These are phyloP conservation scores for Pseudotulostoma volvatum DNA, from an alignment of 495 filamentous ascomycete genomes.

Conservation along the genomic window DNA sequence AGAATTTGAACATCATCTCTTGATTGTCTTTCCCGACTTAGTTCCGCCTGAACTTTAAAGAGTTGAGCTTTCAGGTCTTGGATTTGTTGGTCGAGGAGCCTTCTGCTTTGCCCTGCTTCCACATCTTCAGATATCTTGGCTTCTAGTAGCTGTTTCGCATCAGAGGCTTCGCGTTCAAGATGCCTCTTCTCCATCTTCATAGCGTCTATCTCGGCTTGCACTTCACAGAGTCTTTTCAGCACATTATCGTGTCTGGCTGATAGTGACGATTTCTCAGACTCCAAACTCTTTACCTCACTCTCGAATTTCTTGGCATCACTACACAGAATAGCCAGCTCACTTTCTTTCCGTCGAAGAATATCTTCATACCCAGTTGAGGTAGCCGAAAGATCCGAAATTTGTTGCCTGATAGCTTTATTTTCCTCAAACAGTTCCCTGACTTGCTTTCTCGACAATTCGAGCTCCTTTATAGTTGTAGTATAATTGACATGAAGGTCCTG, in stretches of 20 bases:
- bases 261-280: constrained; percentile 55
- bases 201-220: constrained; percentile 75
- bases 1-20: constrained; percentile 88
- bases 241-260: constrained; percentile 64
- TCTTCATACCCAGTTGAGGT: constrained; percentile 94
- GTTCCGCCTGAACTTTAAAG: constrained; percentile 68
- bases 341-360: constrained; percentile 80
- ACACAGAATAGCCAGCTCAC: constrained; percentile 71
- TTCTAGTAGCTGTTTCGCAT: constrained; percentile 73
- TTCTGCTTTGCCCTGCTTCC: constrained; percentile 69
- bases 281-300: constrained; percentile 56
- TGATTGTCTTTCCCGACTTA: constrained; percentile 88
- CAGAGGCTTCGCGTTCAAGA: constrained; percentile 73
- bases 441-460: constrained; percentile 51
- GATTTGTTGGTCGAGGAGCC: constrained; percentile 74
- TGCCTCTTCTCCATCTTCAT: constrained; percentile 70
- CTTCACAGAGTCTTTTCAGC: constrained; percentile 58
- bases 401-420: constrained; percentile 69
- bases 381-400: constrained; percentile 70
- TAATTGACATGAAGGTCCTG: constrained; percentile 85
- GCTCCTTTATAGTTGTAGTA: constrained; percentile 61
- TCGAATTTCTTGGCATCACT: constrained; percentile 66
- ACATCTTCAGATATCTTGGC: constrained; percentile 79
- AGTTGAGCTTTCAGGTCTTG: constrained; percentile 73
- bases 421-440: constrained; percentile 63